These are phyloP conservation scores for Delitschia confertaspora DNA, from an alignment of 495 filamentous ascomycete genomes.

Conservation along the genomic window DNA sequence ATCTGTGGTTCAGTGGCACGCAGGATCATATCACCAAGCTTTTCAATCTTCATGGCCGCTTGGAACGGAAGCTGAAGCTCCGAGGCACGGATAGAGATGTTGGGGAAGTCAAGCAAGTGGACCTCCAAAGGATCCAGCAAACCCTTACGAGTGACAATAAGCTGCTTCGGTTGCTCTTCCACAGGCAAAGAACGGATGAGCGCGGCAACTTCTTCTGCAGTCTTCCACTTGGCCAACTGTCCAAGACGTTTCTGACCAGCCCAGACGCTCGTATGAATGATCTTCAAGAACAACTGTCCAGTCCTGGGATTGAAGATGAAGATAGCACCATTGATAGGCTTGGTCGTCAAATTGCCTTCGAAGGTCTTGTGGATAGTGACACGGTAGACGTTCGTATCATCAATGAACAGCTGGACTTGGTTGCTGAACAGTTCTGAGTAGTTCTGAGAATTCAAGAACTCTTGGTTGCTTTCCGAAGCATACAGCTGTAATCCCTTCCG, in stretches of 20 bases:
- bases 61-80: constrained; percentile 98
- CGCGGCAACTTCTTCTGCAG: constrained; percentile 97
- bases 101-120: constrained; percentile 95
- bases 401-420: constrained; percentile 97
- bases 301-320: constrained; percentile 99
- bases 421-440: constrained; percentile 99
- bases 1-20: constrained; percentile 97
- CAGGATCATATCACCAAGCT: constrained; percentile 97
- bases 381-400: constrained; percentile 98
- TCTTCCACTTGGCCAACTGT: constrained; percentile 99
- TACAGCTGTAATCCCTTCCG: constrained; percentile 97
- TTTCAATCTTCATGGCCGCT: constrained; percentile 99
- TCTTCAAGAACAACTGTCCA: constrained; percentile 96
- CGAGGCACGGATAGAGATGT: constrained; percentile 97
- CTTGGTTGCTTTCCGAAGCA: constrained; percentile 97
- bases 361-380: constrained; percentile 99
- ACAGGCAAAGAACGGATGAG: constrained; percentile 94
- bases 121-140: constrained; percentile 96
- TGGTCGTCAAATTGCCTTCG: constrained; percentile 97
- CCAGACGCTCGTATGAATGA: constrained; percentile 99
- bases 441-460: constrained; percentile 98
- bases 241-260: constrained; percentile 98
- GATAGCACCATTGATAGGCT: constrained; percentile 99
- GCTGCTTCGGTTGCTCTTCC: constrained; percentile 97
- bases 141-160: constrained; percentile 97